Evolutionary conservation across 2,329 filamentous ascomycete genomes (phyloP).

Genomic region (Botrytis hyacinthi): DNA sequence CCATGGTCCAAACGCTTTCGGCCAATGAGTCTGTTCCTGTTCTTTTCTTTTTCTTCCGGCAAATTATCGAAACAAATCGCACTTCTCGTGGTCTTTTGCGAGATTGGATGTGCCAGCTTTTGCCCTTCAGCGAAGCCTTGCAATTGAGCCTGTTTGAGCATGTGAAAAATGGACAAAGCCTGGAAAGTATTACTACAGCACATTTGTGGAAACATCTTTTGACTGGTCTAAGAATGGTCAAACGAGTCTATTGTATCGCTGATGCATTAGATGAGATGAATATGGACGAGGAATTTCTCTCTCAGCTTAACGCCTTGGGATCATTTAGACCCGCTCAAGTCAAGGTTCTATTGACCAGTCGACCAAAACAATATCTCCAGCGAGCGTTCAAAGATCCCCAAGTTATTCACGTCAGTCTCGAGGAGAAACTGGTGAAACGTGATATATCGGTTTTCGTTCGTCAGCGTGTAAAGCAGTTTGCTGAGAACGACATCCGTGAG

Average conservation of each 20-base stretch:
- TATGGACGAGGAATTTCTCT: constrained; percentile 40
- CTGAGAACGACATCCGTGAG: background rate
- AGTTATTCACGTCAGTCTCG: constrained; percentile 42
- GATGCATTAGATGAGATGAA: constrained; percentile 53
- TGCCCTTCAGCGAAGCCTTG: constrained; percentile 29
- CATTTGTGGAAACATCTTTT: constrained; percentile 39
- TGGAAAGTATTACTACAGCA: constrained; percentile 22
- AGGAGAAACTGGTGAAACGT: constrained; percentile 40
- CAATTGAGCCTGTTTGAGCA: background rate
- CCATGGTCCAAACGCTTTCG: constrained; percentile 20
- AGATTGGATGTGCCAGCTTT: constrained; percentile 40
- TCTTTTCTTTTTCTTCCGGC: constrained; percentile 42
- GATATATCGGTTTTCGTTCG: constrained; percentile 34
- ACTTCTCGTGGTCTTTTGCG: constrained; percentile 34
- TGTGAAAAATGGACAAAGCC: background rate
- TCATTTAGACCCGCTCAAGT: constrained; percentile 37
- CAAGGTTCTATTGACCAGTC: constrained; percentile 47
- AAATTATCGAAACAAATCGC: constrained; percentile 41
- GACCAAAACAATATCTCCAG: constrained; percentile 41
- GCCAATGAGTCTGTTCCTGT: constrained; percentile 28
- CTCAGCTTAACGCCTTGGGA: constrained; percentile 39
- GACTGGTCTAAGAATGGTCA: constrained; percentile 25
- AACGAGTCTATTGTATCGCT: constrained; percentile 45
- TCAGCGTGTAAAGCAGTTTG: background rate
- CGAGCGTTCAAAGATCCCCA: constrained; percentile 33